These are phyloP conservation scores for Arabis alpina DNA, from an alignment of 345 rosid genomes.

Conservation along the genomic window DNA sequence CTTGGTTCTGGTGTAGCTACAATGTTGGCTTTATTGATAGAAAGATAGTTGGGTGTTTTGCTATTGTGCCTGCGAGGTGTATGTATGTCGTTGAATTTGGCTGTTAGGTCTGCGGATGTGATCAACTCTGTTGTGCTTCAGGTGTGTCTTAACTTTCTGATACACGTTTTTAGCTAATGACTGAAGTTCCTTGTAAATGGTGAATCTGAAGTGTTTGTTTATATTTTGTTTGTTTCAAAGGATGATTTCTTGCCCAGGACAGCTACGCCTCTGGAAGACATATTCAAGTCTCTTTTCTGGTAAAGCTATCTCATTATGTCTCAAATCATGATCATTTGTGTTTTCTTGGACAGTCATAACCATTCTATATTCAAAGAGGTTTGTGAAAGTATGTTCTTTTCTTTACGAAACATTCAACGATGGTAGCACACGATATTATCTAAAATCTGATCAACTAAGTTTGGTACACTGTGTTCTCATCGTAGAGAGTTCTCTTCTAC, in stretches of 20 bases:
- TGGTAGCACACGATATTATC: neutral
- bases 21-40: slow-evolving; percentile 79
- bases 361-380: neutral
- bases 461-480: slow-evolving; percentile 7
- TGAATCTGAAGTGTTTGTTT: neutral
- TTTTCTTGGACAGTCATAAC: slow-evolving; percentile 15
- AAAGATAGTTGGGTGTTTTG: slow-evolving; percentile 84
- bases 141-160: slow-evolving; percentile 51
- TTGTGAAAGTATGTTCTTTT: neutral
- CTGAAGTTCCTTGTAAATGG: neutral
- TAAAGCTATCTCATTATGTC: slow-evolving; percentile 36
- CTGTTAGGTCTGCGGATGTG: slow-evolving; percentile 92
- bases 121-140: slow-evolving; percentile 95
- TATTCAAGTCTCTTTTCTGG: slow-evolving; percentile 99
- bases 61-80: slow-evolving; percentile 97
- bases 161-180: neutral
- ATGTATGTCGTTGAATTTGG: slow-evolving; percentile 97
- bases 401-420: neutral
- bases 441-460: neutral
- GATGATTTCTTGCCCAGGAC: slow-evolving; percentile 97
- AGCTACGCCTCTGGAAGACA: slow-evolving; percentile 95
- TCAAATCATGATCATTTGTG: neutral
- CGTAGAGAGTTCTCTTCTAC: neutral
- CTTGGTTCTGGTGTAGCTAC: slow-evolving; percentile 96
- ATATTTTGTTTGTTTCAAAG: slow-evolving; percentile 40